Percentiles rank a stretch among this genome's conserved stretches.
These are phyloP conservation scores for Truncatella angustata DNA, from an alignment of 2,329 filamentous ascomycete genomes.

Conservation along the genomic window DNA sequence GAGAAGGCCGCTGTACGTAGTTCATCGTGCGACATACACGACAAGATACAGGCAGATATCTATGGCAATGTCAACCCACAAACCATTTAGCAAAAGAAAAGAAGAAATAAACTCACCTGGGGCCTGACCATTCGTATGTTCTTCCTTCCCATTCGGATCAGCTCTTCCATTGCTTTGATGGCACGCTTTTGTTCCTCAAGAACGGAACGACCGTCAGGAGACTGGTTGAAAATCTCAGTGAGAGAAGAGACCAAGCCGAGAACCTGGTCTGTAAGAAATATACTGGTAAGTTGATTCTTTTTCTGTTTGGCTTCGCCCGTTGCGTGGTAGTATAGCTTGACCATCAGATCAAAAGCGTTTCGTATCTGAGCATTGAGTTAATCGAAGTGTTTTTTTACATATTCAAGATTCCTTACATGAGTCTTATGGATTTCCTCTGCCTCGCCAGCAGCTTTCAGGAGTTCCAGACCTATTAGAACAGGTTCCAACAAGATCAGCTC, in stretches of 20 bases:
- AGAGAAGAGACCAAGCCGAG: slow-evolving; percentile 84
- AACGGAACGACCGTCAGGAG: slow-evolving; percentile 49
- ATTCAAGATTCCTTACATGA: slow-evolving; percentile 48
- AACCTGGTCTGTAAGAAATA: slow-evolving; percentile 80
- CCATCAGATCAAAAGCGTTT: slow-evolving; percentile 46
- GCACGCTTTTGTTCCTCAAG: slow-evolving; percentile 71
- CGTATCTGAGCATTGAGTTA: slow-evolving; percentile 40
- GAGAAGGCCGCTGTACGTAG: slow-evolving; percentile 78
- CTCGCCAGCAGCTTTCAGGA: slow-evolving; percentile 78
- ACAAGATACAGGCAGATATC: slow-evolving; percentile 90
- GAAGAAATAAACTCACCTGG: slow-evolving; percentile 64
- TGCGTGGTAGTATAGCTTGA: slow-evolving; percentile 36
- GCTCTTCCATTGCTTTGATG: slow-evolving; percentile 81
- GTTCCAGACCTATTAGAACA: slow-evolving; percentile 72
- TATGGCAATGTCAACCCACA: slow-evolving; percentile 33
- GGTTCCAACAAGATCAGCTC: slow-evolving; percentile 74
- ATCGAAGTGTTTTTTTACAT: slow-evolving; percentile 8
- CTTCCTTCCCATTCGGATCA: slow-evolving; percentile 73
- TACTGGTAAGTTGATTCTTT: slow-evolving; percentile 58
- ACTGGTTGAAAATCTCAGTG: slow-evolving; percentile 74
- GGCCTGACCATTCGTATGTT: slow-evolving; percentile 79
- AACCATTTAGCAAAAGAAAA: no score
- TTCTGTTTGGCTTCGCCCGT: slow-evolving; percentile 44
- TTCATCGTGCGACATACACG: slow-evolving; percentile 71
- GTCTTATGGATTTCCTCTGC: slow-evolving; percentile 54